Percentiles rank a stretch among this genome's conserved stretches.
Evolutionary conservation across 2,329 filamentous ascomycete species (phyloP).

Genomic region (Tolypocladium cylindrosporum): DNA sequence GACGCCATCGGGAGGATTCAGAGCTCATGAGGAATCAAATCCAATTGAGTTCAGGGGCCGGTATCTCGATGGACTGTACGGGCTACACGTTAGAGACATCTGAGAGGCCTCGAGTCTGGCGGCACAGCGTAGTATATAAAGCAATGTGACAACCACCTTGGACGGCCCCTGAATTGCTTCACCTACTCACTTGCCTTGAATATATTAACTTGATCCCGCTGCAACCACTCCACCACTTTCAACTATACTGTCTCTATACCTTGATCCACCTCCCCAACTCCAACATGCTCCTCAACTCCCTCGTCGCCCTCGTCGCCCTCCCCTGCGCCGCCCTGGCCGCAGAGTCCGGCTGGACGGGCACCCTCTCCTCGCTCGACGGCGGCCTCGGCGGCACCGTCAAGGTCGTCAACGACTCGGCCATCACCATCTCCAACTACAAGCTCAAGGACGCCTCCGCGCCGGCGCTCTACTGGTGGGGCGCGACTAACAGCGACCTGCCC

Average conservation of each 20-base stretch:
- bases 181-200: neutral
- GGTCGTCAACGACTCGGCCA: conserved; percentile 10
- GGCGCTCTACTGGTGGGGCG: conserved; percentile 18
- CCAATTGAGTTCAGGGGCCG: neutral
- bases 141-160: neutral
- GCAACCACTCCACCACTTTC: neutral
- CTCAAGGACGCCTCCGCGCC: conserved; percentile 15
- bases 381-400: conserved; percentile 14
- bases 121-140: neutral
- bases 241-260: neutral
- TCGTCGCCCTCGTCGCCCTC: neutral
- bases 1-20: neutral
- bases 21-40: neutral
- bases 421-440: conserved; percentile 11
- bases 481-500: conserved; percentile 7
- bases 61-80: neutral
- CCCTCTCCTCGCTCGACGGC: conserved; percentile 11
- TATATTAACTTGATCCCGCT: neutral
- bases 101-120: neutral
- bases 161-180: neutral
- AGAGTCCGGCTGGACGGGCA: conserved; percentile 9
- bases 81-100: neutral
- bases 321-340: conserved; percentile 5
- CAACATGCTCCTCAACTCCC: neutral
- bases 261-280: neutral